Evolutionary conservation across 768 basidiomycete species (phyloP), one percentile per base, ranked within the genome.

Genomic region (Pisolithus sp.): DNA sequence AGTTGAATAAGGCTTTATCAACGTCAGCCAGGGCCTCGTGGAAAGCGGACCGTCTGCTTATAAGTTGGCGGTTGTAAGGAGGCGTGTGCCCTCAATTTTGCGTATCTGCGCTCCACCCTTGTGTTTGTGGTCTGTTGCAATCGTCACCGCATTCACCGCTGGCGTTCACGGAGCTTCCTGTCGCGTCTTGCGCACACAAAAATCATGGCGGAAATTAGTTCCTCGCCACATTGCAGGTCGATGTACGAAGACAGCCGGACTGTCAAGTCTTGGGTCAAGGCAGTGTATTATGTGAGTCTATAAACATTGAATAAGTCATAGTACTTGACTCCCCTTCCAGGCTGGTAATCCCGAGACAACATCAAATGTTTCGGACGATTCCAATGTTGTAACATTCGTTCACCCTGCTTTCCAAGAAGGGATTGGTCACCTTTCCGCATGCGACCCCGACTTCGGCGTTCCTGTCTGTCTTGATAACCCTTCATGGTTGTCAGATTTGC

Each of bases 81-180:
- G 10, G 18, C 44, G 42, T 40, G 46, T 18, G 8, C 42, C 46
- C 42, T 43, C 50, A 24, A 48, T 30, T 56, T 50, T 46, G 64
- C 59, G 57, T 56, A 66, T 60, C 62, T 61, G 64, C 53, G 62
- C 64, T 68, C 47, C 62, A 57, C 68, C 5, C 21, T 30, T 49
- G 56, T 58, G 49, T 40, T 45, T 48, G 49, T 55, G 53, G 52
- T 43, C 49, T 55, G 54, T 36, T 50, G 48, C 45, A 45, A 50
- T 45, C n/a, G 42, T 66, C 66, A 63, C 13, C 58, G 20, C 55
- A 55, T 51, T 57, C 56, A 42, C 66, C 59, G 64, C 68, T 64
- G 68, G 66, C 54, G 28, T 30, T 6, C 64, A 62, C 52, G 59
- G 40, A 41, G 55, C 46, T 38, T 43, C 50, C n/a, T 15, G 47